Percentiles rank a stretch among this genome's conserved stretches.
phyloP scores from a whole-genome alignment of 1,139 yeast species.

The Suhomyces panamericanus region DNA sequence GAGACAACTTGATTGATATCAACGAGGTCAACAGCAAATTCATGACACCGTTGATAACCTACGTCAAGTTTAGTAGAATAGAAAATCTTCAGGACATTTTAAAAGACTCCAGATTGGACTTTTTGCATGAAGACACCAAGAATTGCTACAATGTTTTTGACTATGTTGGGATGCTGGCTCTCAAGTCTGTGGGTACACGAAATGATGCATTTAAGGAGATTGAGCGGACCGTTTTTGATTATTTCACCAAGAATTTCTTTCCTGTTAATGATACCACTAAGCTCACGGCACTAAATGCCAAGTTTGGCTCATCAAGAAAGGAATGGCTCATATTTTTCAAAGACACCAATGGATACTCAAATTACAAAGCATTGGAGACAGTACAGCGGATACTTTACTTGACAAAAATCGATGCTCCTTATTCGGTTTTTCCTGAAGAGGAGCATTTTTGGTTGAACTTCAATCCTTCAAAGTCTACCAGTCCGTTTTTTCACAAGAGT shows the following conservation, averaged over 20 bases:
- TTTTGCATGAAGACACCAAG: constrained; percentile 43
- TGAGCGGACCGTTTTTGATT: constrained; percentile 45
- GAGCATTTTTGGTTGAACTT: constrained; percentile 41
- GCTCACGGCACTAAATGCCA: constrained; percentile 37
- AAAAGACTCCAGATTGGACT: constrained; percentile 44
- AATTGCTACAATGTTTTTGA: constrained; percentile 48
- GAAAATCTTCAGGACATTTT: constrained; percentile 56
- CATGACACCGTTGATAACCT: constrained; percentile 70
- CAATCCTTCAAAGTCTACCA: constrained; percentile 27
- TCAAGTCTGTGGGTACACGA: constrained; percentile 24
- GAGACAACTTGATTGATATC: constrained; percentile 46
- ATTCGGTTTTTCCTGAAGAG: constrained; percentile 40
- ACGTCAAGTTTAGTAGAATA: constrained; percentile 66
- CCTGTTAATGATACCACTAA: constrained; percentile 19
- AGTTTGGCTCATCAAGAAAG: constrained; percentile 31
- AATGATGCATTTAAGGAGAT: constrained; percentile 45
- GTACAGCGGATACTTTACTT: constrained; percentile 37
- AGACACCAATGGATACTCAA: constrained; percentile 20
- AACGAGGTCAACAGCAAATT: constrained; percentile 62
- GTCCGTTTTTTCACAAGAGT: constrained; percentile 36
- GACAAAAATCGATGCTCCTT: constrained; percentile 36
- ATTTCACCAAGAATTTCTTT: constrained; percentile 29
- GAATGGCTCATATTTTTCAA: constrained; percentile 39
- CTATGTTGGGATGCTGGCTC: constrained; percentile 38
- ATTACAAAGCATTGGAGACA: constrained; percentile 38